Base-by-base conservation (phyloP, 441 rosid genomes). In the Corymbia calophylla region DNA sequence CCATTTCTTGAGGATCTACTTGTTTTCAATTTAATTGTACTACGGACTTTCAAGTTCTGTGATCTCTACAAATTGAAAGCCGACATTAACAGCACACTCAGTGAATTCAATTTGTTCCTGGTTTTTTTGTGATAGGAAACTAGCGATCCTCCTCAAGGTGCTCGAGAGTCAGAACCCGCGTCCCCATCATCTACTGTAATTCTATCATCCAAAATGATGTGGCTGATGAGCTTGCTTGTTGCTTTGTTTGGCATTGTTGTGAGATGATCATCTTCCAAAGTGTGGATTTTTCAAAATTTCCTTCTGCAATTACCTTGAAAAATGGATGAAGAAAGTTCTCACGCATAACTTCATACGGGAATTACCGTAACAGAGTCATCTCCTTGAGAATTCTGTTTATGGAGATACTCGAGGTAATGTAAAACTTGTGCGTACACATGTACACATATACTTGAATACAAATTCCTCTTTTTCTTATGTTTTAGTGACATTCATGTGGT, bases 11-110 rank as follows among this genome's bases (percentile, higher is more conserved):
- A 73, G 21, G 82, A 73, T 31, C 21, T 11, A 32, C 80, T 32
- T 68, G 47, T 68, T 68, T 68, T 1, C 39, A 32, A 9, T 68
- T 68, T 68, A 18, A 68, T 68, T 9, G 80, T 18, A 32, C 21
- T 4, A 32, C 8, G 14, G 10, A 70, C 14, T 18, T 73, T 70
- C 48, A 35, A 35, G 29, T 70, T 35, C 6, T 5, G 81, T 70
- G 3, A 19, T 19, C 25, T 70, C 15, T 70, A 70, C 14, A 35
- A 60, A 21, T 39, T 21, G 82, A 39, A 73, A 73, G 17, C 0
- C 25, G 29, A 19, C 48, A 0, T 23, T 70, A 19, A 9, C 0
- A 5, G 82, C 27, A 70, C 0, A 19, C 82, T 35, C 25, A 0
- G 48, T 35, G 27, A 73, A 3, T 39, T 73, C 29, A 73, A 73